Conservation (phyloP, 805 yeast genomes). For the Saturnispora serradocipensis region DNA sequence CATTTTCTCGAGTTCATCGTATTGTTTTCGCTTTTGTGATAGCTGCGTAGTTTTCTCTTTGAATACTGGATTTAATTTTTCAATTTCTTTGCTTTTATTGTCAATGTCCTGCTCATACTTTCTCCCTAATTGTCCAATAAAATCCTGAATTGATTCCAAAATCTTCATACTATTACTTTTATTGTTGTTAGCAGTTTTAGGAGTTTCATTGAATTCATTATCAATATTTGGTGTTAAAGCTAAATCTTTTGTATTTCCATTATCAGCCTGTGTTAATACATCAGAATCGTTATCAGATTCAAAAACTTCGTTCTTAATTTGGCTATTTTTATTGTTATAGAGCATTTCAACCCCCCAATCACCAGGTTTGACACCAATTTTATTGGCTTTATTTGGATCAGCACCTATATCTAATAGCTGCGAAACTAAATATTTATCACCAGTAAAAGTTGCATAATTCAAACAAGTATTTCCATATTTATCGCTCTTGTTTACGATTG, state of each 20-base stretch:
- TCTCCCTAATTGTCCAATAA: conserved; percentile 42
- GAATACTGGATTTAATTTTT: conserved; percentile 44
- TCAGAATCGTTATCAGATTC: not conserved
- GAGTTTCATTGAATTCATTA: not conserved
- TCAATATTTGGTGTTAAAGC: not conserved
- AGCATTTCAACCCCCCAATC: conserved; percentile 68
- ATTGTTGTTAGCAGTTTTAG: not conserved
- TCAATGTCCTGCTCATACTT: conserved; percentile 53
- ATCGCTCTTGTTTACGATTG: conserved; percentile 82
- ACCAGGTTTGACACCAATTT: conserved; percentile 75
- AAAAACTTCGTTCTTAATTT: not conserved
- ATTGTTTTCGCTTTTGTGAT: conserved; percentile 37
- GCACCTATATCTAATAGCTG: conserved; percentile 85
- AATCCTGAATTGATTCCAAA: conserved; percentile 41
- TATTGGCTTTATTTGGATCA: conserved; percentile 66
- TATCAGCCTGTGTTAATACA: not conserved
- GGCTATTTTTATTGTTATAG: not conserved
- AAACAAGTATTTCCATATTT: conserved; percentile 91
- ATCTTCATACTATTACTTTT: conserved; percentile 29
- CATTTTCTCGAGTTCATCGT: conserved; percentile 43
- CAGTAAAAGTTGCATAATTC: conserved; percentile 85
- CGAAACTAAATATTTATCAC: conserved; percentile 70
- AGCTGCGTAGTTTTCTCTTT: conserved; percentile 48
- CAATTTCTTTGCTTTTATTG: conserved; percentile 42
- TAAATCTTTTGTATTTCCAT: not conserved